Conservation (phyloP, 441 rosid species). For the Populus hybrid region DNA sequence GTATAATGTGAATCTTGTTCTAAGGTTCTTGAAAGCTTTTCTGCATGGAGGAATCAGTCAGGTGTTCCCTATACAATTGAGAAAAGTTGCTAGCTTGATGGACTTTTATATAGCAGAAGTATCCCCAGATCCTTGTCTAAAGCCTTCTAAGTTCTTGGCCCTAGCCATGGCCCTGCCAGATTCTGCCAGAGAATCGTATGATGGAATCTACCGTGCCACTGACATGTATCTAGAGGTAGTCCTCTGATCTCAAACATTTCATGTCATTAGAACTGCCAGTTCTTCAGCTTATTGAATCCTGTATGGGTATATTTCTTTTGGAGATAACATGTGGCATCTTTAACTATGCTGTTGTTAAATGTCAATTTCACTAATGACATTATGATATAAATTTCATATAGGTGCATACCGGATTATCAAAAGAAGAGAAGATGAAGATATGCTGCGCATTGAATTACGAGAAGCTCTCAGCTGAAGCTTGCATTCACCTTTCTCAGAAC, state of each 20-base stretch:
- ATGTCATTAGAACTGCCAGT: neutral
- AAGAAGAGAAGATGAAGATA: slow-evolving; percentile 58
- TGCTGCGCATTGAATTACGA: slow-evolving; percentile 48
- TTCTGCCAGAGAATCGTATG: slow-evolving; percentile 56
- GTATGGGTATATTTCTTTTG: too few relatives aligned
- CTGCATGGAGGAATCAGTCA: slow-evolving; percentile 31
- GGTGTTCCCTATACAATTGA: slow-evolving; percentile 26
- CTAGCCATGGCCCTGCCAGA: slow-evolving; percentile 59
- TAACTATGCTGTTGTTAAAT: too few relatives aligned
- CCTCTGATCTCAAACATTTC: neutral
- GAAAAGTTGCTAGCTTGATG: slow-evolving; percentile 61
- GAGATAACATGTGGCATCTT: too few relatives aligned
- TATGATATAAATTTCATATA: slow-evolving; percentile 13
- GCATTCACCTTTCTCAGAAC: slow-evolving; percentile 52
- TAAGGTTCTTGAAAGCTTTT: slow-evolving; percentile 61
- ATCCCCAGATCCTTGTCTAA: slow-evolving; percentile 79
- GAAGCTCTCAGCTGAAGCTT: slow-evolving; percentile 60
- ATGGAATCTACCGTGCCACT: slow-evolving; percentile 54
- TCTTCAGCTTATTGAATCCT: too few relatives aligned
- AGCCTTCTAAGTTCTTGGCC: slow-evolving; percentile 60
- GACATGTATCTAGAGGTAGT: slow-evolving; percentile 80
- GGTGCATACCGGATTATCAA: slow-evolving; percentile 66
- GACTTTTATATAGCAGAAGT: slow-evolving; percentile 77
- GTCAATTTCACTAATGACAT: neutral
- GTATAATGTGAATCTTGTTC: slow-evolving; percentile 67